phyloP scores from a whole-genome alignment of 495 filamentous ascomycete species.

The Jackrogersella multiformis region DNA sequence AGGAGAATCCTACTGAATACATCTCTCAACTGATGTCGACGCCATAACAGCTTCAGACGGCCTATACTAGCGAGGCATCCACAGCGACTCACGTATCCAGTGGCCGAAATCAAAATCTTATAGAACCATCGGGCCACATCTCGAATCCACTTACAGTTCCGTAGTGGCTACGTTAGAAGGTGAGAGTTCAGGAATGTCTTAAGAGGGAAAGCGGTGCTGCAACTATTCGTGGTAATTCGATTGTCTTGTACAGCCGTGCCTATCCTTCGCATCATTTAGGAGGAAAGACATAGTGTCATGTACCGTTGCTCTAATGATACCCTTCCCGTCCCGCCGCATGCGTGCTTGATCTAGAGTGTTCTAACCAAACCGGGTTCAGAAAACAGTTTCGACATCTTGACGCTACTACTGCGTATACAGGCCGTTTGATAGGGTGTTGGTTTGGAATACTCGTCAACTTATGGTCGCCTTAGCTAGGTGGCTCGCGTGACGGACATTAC shows the following conservation, averaged over 20 bases:
- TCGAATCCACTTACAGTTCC: constrained; percentile 35
- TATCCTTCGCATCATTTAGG: constrained; percentile 4
- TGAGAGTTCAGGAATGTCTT: constrained; percentile 34
- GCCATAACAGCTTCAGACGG: constrained; percentile 10
- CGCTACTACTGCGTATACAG: constrained; percentile 34
- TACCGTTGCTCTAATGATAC: constrained; percentile 15
- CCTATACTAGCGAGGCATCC: constrained; percentile 22
- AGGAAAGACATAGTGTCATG: constrained; percentile 1
- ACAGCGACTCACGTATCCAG: constrained; percentile 15
- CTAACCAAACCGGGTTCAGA: constrained; percentile 40
- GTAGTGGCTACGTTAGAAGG: constrained; percentile 26
- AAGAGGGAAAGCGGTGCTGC: constrained; percentile 17
- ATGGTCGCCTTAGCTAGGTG: constrained; percentile 8
- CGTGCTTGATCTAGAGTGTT: constrained; percentile 18
- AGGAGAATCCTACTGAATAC: no score
- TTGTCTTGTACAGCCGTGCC: constrained; percentile 19
- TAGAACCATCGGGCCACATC: constrained; percentile 22
- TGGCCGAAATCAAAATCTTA: constrained; percentile 14
- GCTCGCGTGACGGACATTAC: constrained; percentile 28
- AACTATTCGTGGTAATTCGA: constrained; percentile 26
- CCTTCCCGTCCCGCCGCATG: constrained; percentile 14
- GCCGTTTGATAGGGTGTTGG: constrained; percentile 13
- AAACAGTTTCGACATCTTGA: constrained; percentile 39
- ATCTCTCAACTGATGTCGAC: neutral
- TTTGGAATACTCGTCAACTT: constrained; percentile 4